A percentile compares a stretch with the other conserved stretches of the same genome.
These are phyloP conservation scores for Acanthamoeba lenticulata DNA, from an alignment of 208 protist genomes.

Conservation along the genomic window DNA sequence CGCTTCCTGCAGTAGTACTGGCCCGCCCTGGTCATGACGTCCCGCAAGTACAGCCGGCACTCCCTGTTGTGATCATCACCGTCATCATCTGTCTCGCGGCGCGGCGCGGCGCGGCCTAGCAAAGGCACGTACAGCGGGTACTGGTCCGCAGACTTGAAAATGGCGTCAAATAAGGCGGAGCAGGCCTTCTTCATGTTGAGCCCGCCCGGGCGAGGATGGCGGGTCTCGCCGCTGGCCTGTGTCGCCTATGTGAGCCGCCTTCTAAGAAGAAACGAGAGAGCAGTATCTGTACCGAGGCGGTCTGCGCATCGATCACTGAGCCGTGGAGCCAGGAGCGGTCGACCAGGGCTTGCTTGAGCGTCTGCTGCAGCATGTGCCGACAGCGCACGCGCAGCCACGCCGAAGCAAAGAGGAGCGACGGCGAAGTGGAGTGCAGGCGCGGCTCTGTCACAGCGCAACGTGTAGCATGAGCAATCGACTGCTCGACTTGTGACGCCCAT, in stretches of 20 bases:
- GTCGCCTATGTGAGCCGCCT: background rate
- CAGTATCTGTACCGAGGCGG: background rate
- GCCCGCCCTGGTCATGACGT: background rate
- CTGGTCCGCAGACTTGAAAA: conserved; percentile 18
- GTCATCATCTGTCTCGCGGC: too few relatives aligned
- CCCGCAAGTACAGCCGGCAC: conserved; percentile 20
- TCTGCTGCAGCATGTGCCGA: background rate
- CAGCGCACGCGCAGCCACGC: background rate
- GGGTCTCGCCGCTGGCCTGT: background rate
- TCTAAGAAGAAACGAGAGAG: background rate
- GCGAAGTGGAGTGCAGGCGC: background rate
- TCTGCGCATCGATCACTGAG: background rate
- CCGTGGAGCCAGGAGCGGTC: background rate
- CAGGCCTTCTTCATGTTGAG: background rate
- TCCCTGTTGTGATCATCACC: background rate
- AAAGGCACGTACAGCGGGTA: conserved; percentile 6
- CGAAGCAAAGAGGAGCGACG: background rate
- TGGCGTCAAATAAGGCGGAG: background rate
- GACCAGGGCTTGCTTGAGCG: background rate
- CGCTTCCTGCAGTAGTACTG: conserved; percentile 28
- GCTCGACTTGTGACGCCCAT: background rate
- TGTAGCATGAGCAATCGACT: background rate
- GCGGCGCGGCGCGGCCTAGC: too few relatives aligned
- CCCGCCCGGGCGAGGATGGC: background rate
- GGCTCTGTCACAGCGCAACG: background rate